Evolutionary conservation across 1,284 basidiomycete genomes (phyloP).

Genomic region (Limonomyces culmigenus): DNA sequence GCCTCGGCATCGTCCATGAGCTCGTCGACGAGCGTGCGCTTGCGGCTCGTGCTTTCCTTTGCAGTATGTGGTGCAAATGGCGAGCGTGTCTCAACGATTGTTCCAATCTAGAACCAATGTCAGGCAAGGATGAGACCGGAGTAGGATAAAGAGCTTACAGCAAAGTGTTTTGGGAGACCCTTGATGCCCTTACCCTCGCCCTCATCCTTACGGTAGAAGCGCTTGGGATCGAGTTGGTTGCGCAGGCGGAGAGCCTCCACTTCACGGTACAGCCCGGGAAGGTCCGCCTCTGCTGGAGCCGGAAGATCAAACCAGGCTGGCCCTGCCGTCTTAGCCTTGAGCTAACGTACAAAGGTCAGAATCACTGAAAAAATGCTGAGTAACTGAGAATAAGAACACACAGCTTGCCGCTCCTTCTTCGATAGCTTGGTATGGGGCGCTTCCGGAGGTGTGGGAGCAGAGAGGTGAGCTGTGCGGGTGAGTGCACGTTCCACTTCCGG

Average conservation of each 20-base stretch:
- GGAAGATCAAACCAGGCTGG: conserved; percentile 87
- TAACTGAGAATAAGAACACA: not conserved
- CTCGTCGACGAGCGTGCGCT: conserved; percentile 77
- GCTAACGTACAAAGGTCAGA: conserved; percentile 20
- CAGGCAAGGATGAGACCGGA: conserved; percentile 5
- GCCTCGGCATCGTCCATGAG: conserved; percentile 79
- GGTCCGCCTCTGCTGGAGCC: conserved; percentile 61
- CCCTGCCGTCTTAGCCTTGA: conserved; percentile 64
- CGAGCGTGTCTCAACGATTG: conserved; percentile 59
- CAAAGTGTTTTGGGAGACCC: conserved; percentile 79
- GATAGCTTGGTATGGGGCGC: not conserved
- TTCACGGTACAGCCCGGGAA: conserved; percentile 78
- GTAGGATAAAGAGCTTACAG: conserved; percentile 32
- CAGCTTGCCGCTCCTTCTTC: not conserved
- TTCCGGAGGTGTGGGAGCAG: not conserved
- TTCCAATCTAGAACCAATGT: conserved; percentile 54
- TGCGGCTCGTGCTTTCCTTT: conserved; percentile 51
- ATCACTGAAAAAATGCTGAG: not conserved
- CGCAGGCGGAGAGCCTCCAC: conserved; percentile 84
- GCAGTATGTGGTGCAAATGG: no score
- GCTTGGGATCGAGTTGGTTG: conserved; percentile 90
- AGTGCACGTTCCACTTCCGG: not conserved
- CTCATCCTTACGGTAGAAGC: conserved; percentile 79
- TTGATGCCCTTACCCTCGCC: conserved; percentile 77
- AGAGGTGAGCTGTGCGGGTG: not conserved